phyloP scores from a whole-genome alignment of 768 basidiomycete genomes.

The Clathrus columnatus region DNA sequence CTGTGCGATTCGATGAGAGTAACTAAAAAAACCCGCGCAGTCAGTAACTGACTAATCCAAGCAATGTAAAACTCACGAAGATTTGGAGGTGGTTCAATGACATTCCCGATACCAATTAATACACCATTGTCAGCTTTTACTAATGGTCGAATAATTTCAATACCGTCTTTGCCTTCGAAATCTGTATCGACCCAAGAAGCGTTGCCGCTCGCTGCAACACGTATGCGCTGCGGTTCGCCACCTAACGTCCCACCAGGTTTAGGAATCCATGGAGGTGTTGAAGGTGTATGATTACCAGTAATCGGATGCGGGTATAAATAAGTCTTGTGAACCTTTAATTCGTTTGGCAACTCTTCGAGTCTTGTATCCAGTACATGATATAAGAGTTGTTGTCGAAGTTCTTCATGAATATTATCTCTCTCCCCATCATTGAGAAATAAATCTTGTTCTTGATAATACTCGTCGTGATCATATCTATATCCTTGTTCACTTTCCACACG shows the following conservation, averaged over 20 bases:
- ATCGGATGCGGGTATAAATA: conserved; percentile 64
- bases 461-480: conserved; percentile 25
- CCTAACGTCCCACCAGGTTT: conserved; percentile 74
- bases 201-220: conserved; percentile 45
- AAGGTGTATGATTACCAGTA: conserved; percentile 59
- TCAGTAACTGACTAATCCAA: conserved; percentile 4
- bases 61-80: conserved; percentile 45
- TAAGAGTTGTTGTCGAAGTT: conserved; percentile 83
- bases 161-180: conserved; percentile 70
- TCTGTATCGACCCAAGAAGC: conserved; percentile 62
- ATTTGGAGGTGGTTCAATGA: conserved; percentile 67
- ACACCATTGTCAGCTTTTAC: conserved; percentile 66
- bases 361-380: conserved; percentile 90
- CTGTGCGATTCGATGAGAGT: conserved; percentile 49
- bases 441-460: conserved; percentile 21
- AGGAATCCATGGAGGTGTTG: conserved; percentile 80
- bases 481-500: conserved; percentile 11
- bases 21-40: conserved; percentile 32
- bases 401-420: conserved; percentile 72
- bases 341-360: conserved; percentile 37
- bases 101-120: conserved; percentile 62
- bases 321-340: conserved; percentile 41
- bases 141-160: conserved; percentile 46
- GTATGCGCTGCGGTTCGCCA: conserved; percentile 70
- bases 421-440: conserved; percentile 21